Evolutionary conservation across 169 alveolate species (phyloP).

Genomic region (Nephromyces sp.): DNA sequence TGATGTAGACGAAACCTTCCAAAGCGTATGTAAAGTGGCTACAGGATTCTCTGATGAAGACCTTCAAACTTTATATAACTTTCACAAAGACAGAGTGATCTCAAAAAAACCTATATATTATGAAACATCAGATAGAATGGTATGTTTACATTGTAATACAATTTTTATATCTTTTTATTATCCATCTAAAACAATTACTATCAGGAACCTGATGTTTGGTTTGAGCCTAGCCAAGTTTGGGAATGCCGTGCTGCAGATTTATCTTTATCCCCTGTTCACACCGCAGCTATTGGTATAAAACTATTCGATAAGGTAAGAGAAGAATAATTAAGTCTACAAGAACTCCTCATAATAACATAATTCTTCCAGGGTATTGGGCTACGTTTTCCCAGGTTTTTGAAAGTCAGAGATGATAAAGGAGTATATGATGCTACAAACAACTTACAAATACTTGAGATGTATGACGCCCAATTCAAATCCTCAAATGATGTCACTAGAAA

Average conservation of each 20-base stretch:
- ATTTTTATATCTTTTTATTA: background rate
- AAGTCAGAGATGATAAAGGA: conserved; percentile 88
- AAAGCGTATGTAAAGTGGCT: conserved; percentile 88
- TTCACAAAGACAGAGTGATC: conserved; percentile 2
- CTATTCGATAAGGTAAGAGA: conserved; percentile 35
- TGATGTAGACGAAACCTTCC: conserved; percentile 82
- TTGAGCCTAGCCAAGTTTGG: conserved; percentile 88
- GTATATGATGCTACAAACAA: conserved; percentile 48
- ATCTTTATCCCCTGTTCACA: conserved; percentile 89
- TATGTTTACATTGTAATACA: background rate
- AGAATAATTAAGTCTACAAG: background rate
- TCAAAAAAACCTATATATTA: conserved; percentile 6
- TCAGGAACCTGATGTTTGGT: conserved; percentile 66
- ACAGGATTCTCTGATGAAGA: conserved; percentile 91
- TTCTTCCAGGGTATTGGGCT: conserved; percentile 86
- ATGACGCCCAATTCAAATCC: conserved; percentile 1
- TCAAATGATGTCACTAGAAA: background rate
- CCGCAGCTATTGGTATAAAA: conserved; percentile 79
- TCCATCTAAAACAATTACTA: background rate
- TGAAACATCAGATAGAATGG: conserved; percentile 2
- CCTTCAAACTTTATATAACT: conserved; percentile 38
- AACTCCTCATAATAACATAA: conserved; percentile 1
- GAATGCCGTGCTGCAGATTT: conserved; percentile 95
- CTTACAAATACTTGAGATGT: conserved; percentile 10
- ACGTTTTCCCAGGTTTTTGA: conserved; percentile 92